Percentiles rank a stretch among this genome's conserved stretches.
Conservation (phyloP, 1,139 yeast genomes). For the Diutina ranongensis region DNA sequence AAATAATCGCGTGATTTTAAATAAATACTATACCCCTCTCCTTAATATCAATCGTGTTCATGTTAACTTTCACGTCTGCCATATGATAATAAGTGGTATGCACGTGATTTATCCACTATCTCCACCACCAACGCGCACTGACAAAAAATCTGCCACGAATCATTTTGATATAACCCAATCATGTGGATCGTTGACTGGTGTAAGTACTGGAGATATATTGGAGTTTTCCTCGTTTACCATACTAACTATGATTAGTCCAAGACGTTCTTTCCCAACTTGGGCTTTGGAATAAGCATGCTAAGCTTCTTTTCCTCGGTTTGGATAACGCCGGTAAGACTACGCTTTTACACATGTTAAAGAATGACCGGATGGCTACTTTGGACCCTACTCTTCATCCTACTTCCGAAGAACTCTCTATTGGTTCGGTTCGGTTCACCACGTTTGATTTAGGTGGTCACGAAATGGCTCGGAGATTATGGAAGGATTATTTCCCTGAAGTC, state of each 20-base stretch:
- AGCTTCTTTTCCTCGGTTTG: conserved; percentile 85
- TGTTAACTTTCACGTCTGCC: too few relatives aligned
- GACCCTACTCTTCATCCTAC: conserved; percentile 99
- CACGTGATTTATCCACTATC: neutral
- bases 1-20: too few relatives aligned
- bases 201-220: conserved; percentile 8
- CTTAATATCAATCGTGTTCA: too few relatives aligned
- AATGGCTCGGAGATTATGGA: conserved; percentile 99
- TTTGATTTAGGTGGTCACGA: conserved; percentile 97
- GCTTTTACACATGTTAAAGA: conserved; percentile 89
- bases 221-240: neutral
- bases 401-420: conserved; percentile 94
- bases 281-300: conserved; percentile 96
- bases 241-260: conserved; percentile 45
- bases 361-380: conserved; percentile 93
- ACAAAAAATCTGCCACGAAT: conserved; percentile 4
- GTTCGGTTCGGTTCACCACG: conserved; percentile 92
- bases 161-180: neutral
- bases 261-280: conserved; percentile 91
- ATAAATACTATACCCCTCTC: too few relatives aligned
- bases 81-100: too few relatives aligned
- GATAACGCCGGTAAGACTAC: conserved; percentile 99
- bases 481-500: conserved; percentile 97
- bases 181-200: conserved; percentile 14
- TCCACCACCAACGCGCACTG: conserved; percentile 1